Base-by-base conservation (phyloP, 116 monocot species). In the Phalaenopsis hybrid region DNA sequence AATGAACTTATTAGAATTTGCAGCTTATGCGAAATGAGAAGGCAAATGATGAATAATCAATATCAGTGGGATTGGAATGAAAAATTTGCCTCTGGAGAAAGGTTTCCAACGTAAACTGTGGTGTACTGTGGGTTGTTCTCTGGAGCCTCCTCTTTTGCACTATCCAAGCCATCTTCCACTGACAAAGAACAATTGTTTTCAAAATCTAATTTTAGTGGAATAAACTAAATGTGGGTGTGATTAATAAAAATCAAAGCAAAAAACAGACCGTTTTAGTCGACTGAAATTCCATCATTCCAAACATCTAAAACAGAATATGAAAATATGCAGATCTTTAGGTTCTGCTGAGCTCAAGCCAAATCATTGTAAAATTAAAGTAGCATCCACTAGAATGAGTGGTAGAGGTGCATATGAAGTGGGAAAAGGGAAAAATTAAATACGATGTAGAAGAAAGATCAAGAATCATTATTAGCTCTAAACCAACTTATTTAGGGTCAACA, bases 41-140 rank as follows among this genome's bases (percentile, higher is more conserved):
- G 15, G 55, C 3, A 55, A 55, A 15, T 15, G 13, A 55, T 55
- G 55, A 55, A 16, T 55, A 55, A 55, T 55, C 34, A 34, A 70
- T 11, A 70, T 33, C 70, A 34, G 33, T 28, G 5, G 13, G 5
- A 72, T 5, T 25, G 37, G 45, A 12, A 1, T 0, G 12, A 16
- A 20, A 1, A 46, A 20, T 46, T 85, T 75, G 76, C 96, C 90
- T 96, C 96, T 37, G 93, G 89, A 49, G 92, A 68, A 79, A 96
- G 91, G 75, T 96, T 96, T 34, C 96, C 96, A 18, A 96, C 96
- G 79, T 96, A 96, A 82, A 96, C 96, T 79, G 96, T 93, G 4
- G 96, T 96, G 63, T 88, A 96, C 73, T 92, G 93, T 48, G 96
- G 92, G 74, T 96, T 96, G 80, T 93, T 93, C 82, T 96, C 96